A percentile compares a stretch with the other conserved stretches of the same genome.
phyloP scores from a whole-genome alignment of 1,284 basidiomycete species.

The Ceratobasidium sp. region DNA sequence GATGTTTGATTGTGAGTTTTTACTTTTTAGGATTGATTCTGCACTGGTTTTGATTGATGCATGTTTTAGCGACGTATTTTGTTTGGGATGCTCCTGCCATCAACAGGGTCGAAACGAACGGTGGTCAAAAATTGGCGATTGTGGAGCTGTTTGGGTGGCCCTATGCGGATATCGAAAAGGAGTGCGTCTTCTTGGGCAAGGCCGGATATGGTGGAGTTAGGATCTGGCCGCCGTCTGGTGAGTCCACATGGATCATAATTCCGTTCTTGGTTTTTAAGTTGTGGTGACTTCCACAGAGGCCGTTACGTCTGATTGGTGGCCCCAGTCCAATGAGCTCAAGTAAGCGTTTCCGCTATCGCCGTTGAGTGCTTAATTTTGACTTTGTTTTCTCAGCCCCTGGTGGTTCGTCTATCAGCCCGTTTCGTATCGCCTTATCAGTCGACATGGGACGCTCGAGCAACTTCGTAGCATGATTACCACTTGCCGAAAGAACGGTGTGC shows the following conservation, averaged over 20 bases:
- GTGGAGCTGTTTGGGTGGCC: constrained; percentile 35
- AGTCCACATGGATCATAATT: too few relatives aligned
- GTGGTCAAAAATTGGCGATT: constrained; percentile 30
- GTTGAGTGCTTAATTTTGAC: background rate
- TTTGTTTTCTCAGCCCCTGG: constrained; percentile 18
- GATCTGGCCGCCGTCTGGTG: constrained; percentile 37
- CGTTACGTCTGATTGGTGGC: constrained; percentile 37
- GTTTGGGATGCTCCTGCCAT: constrained; percentile 30
- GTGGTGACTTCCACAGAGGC: background rate
- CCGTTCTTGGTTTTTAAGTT: too few relatives aligned
- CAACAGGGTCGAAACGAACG: constrained; percentile 22
- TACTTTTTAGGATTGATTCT: background rate
- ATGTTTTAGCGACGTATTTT: constrained; percentile 15
- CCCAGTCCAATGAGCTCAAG: constrained; percentile 37
- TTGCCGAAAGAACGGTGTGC: constrained; percentile 33
- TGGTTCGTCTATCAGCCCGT: constrained; percentile 37
- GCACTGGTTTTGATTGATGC: background rate
- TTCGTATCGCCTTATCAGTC: constrained; percentile 31
- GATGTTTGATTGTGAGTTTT: constrained; percentile 20
- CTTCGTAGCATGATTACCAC: constrained; percentile 37
- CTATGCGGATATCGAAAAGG: constrained; percentile 36
- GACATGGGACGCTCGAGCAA: constrained; percentile 31
- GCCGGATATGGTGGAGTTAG: constrained; percentile 35
- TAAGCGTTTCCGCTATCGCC: background rate
- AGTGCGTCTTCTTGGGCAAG: constrained; percentile 35